Evolutionary conservation across 108 stramenopile species (phyloP).

Genomic region (Cyclostephanos tholiformis): DNA sequence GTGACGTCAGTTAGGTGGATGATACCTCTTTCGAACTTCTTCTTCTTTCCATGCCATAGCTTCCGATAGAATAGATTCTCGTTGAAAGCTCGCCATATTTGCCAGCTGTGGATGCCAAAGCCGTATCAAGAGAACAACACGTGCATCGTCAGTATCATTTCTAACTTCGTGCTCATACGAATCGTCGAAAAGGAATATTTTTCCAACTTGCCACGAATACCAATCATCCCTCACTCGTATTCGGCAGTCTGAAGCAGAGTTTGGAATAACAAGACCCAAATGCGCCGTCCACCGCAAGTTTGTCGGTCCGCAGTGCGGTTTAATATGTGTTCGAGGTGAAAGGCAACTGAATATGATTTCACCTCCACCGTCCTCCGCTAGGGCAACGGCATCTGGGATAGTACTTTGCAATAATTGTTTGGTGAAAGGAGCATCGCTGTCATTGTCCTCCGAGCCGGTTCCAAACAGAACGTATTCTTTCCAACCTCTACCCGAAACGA

Average conservation of each 20-base stretch:
- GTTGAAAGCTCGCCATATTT: not conserved
- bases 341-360: conserved; percentile 83
- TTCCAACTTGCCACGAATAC: conserved; percentile 69
- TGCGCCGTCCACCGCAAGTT: conserved; percentile 83
- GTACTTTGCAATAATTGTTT: conserved; percentile 46
- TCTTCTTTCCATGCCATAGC: conserved; percentile 33
- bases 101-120: conserved; percentile 78
- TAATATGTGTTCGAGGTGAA: conserved; percentile 59
- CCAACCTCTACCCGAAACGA: conserved; percentile 69
- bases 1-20: conserved; percentile 3
- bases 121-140: conserved; percentile 70
- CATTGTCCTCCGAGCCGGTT: conserved; percentile 46
- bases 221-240: conserved; percentile 72
- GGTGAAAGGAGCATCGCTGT: conserved; percentile 55
- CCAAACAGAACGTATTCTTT: conserved; percentile 83
- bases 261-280: conserved; percentile 72
- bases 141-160: conserved; percentile 61
- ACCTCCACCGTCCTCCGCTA: conserved; percentile 70
- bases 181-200: conserved; percentile 82
- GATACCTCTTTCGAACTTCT: conserved; percentile 22
- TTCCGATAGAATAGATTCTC: conserved; percentile 26
- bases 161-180: conserved; percentile 83
- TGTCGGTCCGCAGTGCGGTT: conserved; percentile 72
- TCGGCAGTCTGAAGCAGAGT: conserved; percentile 32
- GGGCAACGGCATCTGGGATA: conserved; percentile 64